These are phyloP conservation scores for Penicillium bialowiezense DNA, from an alignment of 495 filamentous ascomycete genomes.

Conservation along the genomic window DNA sequence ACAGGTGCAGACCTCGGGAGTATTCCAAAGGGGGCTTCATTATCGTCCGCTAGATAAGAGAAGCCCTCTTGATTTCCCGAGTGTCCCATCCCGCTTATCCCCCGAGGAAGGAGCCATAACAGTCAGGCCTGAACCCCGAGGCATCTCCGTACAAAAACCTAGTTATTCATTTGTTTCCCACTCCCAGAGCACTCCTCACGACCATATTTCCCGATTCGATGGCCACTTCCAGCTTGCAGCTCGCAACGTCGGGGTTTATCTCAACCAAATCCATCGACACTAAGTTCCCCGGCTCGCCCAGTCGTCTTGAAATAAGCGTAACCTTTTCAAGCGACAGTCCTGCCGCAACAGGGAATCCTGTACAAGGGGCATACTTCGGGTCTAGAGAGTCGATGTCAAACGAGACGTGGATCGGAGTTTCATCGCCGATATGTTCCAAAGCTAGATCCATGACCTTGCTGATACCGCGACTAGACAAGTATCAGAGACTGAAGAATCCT, in stretches of 20 bases:
- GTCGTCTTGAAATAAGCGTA: slow-evolving; percentile 67
- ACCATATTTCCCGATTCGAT: background rate
- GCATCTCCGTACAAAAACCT: too few species aligned
- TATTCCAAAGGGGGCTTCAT: slow-evolving; percentile 16
- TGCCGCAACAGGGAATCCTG: slow-evolving; percentile 78
- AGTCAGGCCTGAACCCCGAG: too few species aligned
- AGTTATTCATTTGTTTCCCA: background rate
- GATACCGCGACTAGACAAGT: slow-evolving; percentile 68
- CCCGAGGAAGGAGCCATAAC: too few species aligned
- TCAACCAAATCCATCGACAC: slow-evolving; percentile 84
- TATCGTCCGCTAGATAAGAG: slow-evolving; percentile 19
- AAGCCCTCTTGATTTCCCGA: slow-evolving; percentile 20
- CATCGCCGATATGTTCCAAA: slow-evolving; percentile 76
- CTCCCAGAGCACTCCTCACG: background rate
- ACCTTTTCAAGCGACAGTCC: slow-evolving; percentile 55
- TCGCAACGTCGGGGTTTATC: slow-evolving; percentile 63
- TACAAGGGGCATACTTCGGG: slow-evolving; percentile 82
- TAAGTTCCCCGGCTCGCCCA: slow-evolving; percentile 76
- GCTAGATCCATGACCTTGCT: slow-evolving; percentile 81
- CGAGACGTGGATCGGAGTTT: slow-evolving; percentile 83
- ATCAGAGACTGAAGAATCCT: too few species aligned
- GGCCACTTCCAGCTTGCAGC: background rate
- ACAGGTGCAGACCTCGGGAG: too few species aligned
- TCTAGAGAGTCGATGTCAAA: slow-evolving; percentile 91
- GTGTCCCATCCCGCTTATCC: slow-evolving; percentile 17